A percentile compares a stretch with the other conserved stretches of the same genome.
Conservation (phyloP, 1,284 basidiomycete species). For the Gomphus bonarii region DNA sequence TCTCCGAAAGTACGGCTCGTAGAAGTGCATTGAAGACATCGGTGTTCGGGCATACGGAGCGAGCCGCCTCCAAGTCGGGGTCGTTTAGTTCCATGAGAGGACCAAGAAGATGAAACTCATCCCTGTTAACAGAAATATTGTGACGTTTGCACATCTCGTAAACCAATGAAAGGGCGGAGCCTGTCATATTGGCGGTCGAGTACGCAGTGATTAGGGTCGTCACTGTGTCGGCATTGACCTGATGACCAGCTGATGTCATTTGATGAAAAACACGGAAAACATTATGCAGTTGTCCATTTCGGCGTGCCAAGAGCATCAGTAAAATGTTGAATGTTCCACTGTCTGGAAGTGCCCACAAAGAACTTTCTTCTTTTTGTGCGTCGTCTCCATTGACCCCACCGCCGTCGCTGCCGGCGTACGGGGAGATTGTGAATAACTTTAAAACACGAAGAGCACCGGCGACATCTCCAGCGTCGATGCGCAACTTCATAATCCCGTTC, state of each 20-base stretch:
- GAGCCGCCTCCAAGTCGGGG: conserved; percentile 14
- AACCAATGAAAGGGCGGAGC: conserved; percentile 39
- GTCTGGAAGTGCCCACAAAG: conserved; percentile 25
- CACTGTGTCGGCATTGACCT: conserved; percentile 35
- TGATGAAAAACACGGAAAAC: conserved; percentile 36
- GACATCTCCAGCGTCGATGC: conserved; percentile 46
- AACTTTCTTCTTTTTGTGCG: not conserved
- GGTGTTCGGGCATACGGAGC: conserved; percentile 30
- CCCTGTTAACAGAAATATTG: conserved; percentile 16
- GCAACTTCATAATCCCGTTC: conserved; percentile 53
- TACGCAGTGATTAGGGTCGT: conserved; percentile 47
- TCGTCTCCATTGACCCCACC: not conserved
- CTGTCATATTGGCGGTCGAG: conserved; percentile 34
- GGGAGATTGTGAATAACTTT: conserved; percentile 31
- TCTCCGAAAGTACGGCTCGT: conserved; percentile 32
- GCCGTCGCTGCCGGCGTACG: conserved; percentile 20
- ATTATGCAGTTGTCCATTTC: conserved; percentile 30
- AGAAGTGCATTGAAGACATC: conserved; percentile 52
- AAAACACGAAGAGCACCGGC: conserved; percentile 34
- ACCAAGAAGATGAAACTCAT: conserved; percentile 19
- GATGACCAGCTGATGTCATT: conserved; percentile 34
- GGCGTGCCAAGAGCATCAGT: conserved; percentile 43
- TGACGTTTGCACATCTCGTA: conserved; percentile 30
- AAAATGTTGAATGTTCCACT: conserved; percentile 54
- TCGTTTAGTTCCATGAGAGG: conserved; percentile 16